phyloP scores from a whole-genome alignment of 441 rosid species.

The Populus tomentosa region DNA sequence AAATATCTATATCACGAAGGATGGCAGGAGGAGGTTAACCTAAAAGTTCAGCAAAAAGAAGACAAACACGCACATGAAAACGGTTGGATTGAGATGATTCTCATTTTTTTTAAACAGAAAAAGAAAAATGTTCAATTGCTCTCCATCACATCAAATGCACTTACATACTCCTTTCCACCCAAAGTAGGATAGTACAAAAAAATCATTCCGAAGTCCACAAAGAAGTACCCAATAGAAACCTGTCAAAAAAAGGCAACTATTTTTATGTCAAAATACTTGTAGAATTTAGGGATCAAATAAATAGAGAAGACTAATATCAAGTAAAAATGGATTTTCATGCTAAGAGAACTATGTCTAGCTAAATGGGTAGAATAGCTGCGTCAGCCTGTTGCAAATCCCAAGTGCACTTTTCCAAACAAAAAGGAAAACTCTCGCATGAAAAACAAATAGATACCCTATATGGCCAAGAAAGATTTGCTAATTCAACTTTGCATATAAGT shows the following conservation, averaged over 20 bases:
- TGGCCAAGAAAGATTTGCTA: neutral
- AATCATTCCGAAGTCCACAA: constrained; percentile 42
- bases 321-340: too few relatives aligned
- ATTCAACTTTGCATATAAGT: neutral
- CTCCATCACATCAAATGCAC: constrained; percentile 7
- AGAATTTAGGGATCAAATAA: neutral
- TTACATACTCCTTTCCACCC: constrained; percentile 50
- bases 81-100: neutral
- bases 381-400: neutral
- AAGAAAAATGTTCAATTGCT: neutral
- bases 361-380: neutral
- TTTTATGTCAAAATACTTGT: neutral
- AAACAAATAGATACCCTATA: neutral
- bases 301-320: neutral
- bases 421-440: neutral
- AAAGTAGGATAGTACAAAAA: constrained; percentile 45
- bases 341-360: neutral
- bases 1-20: neutral
- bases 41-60: neutral
- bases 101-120: neutral
- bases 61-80: neutral
- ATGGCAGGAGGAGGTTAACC: neutral
- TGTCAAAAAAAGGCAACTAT: constrained; percentile 20
- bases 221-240: constrained; percentile 47
- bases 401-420: neutral